Conservation (phyloP, 352 stramenopile genomes). For the Pythium scleroteichum region DNA sequence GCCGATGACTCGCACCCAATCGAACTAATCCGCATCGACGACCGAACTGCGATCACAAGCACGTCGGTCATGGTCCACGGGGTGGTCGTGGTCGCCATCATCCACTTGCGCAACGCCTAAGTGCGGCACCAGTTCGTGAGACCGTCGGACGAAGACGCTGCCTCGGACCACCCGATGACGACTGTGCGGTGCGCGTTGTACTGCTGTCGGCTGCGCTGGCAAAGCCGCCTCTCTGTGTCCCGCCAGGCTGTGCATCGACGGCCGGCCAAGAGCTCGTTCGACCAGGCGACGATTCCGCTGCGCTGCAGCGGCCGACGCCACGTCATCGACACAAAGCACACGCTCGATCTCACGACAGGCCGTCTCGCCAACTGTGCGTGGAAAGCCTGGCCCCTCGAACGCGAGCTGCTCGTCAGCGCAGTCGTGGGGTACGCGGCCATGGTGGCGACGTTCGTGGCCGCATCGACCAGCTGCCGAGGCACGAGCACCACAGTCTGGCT, state of each 20-base stretch:
- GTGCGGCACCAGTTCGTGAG: conserved; percentile 1
- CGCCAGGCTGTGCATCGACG: neutral
- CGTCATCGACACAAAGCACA: neutral
- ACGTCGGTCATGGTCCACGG: conserved; percentile 1
- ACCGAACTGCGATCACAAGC: conserved; percentile 1
- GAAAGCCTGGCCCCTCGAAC: neutral
- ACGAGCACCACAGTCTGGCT: neutral
- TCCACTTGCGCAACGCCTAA: conserved; percentile 5
- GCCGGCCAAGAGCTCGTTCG: neutral
- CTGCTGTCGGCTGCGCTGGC: conserved; percentile 1
- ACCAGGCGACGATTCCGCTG: neutral
- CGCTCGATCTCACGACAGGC: no score
- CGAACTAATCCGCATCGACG: neutral
- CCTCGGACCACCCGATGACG: neutral
- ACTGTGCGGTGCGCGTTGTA: conserved; percentile 3
- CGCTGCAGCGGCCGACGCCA: conserved; percentile 1
- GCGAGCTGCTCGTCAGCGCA: neutral
- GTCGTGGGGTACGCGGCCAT: neutral
- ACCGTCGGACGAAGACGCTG: neutral
- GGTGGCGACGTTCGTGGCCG: neutral
- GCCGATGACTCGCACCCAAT: neutral
- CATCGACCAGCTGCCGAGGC: neutral
- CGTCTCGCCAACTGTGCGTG: neutral
- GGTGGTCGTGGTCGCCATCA: neutral
- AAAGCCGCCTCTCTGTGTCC: neutral